Evolutionary conservation across 2,329 filamentous ascomycete genomes (phyloP).

Genomic region (Albifimbria verrucaria): DNA sequence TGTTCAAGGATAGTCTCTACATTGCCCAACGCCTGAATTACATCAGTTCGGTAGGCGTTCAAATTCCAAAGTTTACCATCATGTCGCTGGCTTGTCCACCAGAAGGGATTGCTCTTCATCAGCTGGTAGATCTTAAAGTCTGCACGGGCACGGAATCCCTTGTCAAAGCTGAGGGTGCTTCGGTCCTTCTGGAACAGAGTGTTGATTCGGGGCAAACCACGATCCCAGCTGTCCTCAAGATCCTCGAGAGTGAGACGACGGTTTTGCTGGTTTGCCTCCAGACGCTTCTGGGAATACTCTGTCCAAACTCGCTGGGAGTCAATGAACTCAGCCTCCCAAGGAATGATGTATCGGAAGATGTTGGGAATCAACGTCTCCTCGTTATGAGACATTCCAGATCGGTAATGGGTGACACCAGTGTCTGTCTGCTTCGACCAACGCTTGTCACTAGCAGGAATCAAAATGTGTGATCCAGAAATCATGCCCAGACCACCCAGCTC

Average conservation of each 20-base stretch:
- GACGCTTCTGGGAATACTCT: slow-evolving; percentile 95
- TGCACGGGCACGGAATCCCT: slow-evolving; percentile 90
- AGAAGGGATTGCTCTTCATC: slow-evolving; percentile 99
- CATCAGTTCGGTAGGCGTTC: slow-evolving; percentile 92
- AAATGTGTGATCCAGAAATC: slow-evolving; percentile 97
- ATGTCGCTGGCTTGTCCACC: slow-evolving; percentile 97
- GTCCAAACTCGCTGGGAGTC: slow-evolving; percentile 99
- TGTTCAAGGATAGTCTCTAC: slow-evolving; percentile 98
- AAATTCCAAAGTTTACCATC: slow-evolving; percentile 98
- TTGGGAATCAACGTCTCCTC: slow-evolving; percentile 98
- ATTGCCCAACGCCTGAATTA: slow-evolving; percentile 93
- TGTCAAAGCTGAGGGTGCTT: slow-evolving; percentile 96
- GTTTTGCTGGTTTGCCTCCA: slow-evolving; percentile 97
- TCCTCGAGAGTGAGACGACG: slow-evolving; percentile 91
- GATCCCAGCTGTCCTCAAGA: slow-evolving; percentile 97
- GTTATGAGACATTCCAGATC: slow-evolving; percentile 96
- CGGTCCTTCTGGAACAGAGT: slow-evolving; percentile 98
- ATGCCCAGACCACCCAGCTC: slow-evolving; percentile 95
- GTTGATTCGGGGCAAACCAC: slow-evolving; percentile 95
- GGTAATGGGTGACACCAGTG: slow-evolving; percentile 93
- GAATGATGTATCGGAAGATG: slow-evolving; percentile 98
- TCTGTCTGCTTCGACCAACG: slow-evolving; percentile 98
- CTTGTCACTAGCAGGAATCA: slow-evolving; percentile 97
- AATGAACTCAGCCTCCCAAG: slow-evolving; percentile 98
- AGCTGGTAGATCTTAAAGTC: slow-evolving; percentile 99